Evolutionary conservation across 2,329 filamentous ascomycete species (phyloP), one percentile per base, ranked within the genome.

Genomic region (Phialophora verrucosa): DNA sequence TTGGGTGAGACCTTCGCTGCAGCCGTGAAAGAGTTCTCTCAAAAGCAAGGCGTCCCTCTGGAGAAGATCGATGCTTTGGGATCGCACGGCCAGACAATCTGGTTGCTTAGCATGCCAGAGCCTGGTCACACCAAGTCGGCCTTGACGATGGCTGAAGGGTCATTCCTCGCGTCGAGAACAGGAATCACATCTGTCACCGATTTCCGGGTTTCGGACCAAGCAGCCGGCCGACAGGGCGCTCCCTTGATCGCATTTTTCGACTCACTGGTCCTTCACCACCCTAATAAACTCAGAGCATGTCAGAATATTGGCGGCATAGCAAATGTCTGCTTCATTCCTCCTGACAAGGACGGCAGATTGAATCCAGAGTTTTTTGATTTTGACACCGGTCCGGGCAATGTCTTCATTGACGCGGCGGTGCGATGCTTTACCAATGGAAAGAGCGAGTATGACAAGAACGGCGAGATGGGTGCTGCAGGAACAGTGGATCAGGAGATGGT

Each of bases 241-340:
- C 84, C 85, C 0, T 78, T 87, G 17, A 83, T 85, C 64, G 84
- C 82, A 23, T 86, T 88, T 70, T 85, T 88, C 70, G 84, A 88
- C 69, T 80, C 82, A 0, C 76, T 87, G 3, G 71, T 87, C 10
- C 78, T 88, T 20, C 83, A 85, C 69, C 84, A 88, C 70, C 82
- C 85, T 0, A 83, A 76, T 3, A 87, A 85, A 74, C 76, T 86
- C 7, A 82, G 86, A 29, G 84, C 83, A 2, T 87, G 85, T 73
- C 84, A 88, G 72, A 87, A 88, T 71, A 87, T 88, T 62, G 85
- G 85, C 59, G 85, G 86, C 35, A 86, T 88, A 50, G 84, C 83
- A 32, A 88, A 86, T 69, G 83, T 88, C 27, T 88, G 83, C 76
- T 87, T 88, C 75, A 84, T 87, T 59, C 84, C 83, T 2, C 81